These are phyloP conservation scores for Periconia macrospinosa DNA, from an alignment of 2,329 filamentous ascomycete genomes.

Conservation along the genomic window DNA sequence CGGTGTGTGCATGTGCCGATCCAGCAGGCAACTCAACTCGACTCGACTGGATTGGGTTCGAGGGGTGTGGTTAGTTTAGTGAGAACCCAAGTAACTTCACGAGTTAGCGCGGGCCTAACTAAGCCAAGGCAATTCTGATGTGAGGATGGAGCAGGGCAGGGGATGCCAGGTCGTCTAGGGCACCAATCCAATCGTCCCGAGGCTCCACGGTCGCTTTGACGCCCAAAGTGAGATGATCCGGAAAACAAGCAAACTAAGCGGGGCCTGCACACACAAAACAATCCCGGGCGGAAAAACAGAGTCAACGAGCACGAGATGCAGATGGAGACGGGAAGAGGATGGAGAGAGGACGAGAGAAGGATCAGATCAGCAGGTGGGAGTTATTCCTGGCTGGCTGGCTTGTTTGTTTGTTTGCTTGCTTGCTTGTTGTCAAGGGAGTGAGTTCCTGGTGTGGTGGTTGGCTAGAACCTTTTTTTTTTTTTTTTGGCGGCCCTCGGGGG, in stretches of 20 bases:
- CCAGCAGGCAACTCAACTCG: background rate
- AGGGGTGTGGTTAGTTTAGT: too few relatives aligned
- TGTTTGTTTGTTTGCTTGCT: too few relatives aligned
- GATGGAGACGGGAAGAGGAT: background rate
- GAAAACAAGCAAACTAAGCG: too few relatives aligned
- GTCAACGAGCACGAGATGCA: background rate
- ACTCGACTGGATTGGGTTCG: too few relatives aligned
- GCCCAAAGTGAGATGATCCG: too few relatives aligned
- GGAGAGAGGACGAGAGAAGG: background rate
- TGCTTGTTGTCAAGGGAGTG: too few relatives aligned
- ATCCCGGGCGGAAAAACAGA: conserved; percentile 4
- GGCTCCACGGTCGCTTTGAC: background rate
- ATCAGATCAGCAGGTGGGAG: too few relatives aligned
- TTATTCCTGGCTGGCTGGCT: background rate
- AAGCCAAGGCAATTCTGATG: too few relatives aligned
- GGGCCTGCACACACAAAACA: too few relatives aligned
- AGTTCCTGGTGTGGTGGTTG: too few relatives aligned
- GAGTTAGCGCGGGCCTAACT: background rate
- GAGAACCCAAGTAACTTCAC: too few relatives aligned
- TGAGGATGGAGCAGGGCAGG: conserved; percentile 6
- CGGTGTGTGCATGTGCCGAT: too few relatives aligned
- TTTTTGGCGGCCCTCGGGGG: background rate
- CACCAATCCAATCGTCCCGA: background rate
- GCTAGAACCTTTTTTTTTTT: background rate
- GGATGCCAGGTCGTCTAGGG: conserved; percentile 1